Percentiles rank a stretch among this genome's conserved stretches.
Conservation (phyloP, 306 rosid genomes). For the Bauhinia variegata region DNA sequence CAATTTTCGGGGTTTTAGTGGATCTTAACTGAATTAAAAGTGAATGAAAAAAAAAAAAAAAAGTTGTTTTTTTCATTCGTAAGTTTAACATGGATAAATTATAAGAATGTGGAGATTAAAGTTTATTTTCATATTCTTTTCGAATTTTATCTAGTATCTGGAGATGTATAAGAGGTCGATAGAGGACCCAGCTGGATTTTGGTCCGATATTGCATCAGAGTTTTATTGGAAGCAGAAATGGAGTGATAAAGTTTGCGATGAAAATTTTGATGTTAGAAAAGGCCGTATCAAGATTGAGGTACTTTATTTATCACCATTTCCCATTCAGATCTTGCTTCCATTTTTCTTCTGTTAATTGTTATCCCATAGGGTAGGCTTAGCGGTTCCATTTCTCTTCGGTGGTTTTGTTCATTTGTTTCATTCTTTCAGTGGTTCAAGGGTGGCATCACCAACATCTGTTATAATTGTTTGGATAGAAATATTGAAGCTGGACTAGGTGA, state of each 20-base stretch:
- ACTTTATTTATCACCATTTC: constrained; percentile 10
- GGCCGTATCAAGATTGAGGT: constrained; percentile 87
- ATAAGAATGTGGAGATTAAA: not conserved
- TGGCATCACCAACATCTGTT: constrained; percentile 87
- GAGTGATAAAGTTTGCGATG: constrained; percentile 58
- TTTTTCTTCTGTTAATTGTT: constrained; percentile 20
- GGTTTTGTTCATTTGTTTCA: constrained; percentile 16
- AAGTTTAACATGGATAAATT: not conserved
- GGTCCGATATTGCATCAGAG: constrained; percentile 87
- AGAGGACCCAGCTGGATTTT: constrained; percentile 89
- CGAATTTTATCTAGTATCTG: constrained; percentile 58
- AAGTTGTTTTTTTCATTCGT: not conserved
- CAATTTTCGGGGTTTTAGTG: not conserved
- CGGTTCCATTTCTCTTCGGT: constrained; percentile 16
- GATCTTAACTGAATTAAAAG: not conserved
- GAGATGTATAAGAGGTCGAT: constrained; percentile 83
- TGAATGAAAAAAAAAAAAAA: not conserved
- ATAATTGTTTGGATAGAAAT: constrained; percentile 87
- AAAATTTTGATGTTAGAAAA: constrained; percentile 79
- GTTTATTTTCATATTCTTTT: not conserved
- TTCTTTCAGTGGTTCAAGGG: constrained; percentile 92
- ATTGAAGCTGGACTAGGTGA: constrained; percentile 86
- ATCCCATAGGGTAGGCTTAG: constrained; percentile 3
- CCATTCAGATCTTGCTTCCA: constrained; percentile 19
- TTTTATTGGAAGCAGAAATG: constrained; percentile 83